A percentile compares a stretch with the other conserved stretches of the same genome.
Evolutionary conservation across 495 filamentous ascomycete species (phyloP).

Genomic region (Aspergillus avenaceus): DNA sequence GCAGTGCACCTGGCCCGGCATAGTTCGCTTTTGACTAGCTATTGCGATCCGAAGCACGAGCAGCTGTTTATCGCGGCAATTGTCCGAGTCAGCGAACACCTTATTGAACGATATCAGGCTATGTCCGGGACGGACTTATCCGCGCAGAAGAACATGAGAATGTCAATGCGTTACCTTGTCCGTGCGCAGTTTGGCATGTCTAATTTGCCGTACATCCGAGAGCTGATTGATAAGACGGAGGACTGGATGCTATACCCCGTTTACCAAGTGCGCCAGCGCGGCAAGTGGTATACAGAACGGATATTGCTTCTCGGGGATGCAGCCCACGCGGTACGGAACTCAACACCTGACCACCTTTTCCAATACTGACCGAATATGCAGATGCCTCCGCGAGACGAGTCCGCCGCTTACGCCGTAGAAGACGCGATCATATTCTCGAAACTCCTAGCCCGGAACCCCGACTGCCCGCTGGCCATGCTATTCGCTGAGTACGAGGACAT

Average conservation of each 20-base stretch:
- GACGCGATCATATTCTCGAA: constrained; percentile 45
- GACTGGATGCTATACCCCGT: constrained; percentile 50
- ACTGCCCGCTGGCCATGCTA: constrained; percentile 20
- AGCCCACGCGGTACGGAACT: constrained; percentile 23
- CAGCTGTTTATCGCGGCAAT: constrained; percentile 13
- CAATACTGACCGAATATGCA: no score
- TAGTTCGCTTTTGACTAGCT: constrained; percentile 40
- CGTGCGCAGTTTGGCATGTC: constrained; percentile 14
- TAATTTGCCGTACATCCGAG: constrained; percentile 27
- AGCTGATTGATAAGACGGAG: constrained; percentile 38
- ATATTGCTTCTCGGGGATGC: constrained; percentile 45
- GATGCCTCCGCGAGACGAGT: constrained; percentile 51
- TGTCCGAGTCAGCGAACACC: constrained; percentile 10
- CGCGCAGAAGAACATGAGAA: constrained; percentile 7
- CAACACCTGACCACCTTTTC: no score
- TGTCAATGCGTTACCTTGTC: constrained; percentile 10
- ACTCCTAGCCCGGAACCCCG: constrained; percentile 16
- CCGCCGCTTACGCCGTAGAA: constrained; percentile 47
- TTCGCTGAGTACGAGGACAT: constrained; percentile 41
- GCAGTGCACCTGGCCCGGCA: constrained; percentile 33
- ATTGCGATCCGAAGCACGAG: constrained; percentile 14
- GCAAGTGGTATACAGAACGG: constrained; percentile 38
- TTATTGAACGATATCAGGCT: constrained; percentile 8
- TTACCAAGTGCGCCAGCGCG: constrained; percentile 37
- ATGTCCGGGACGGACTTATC: constrained; percentile 2